These are phyloP conservation scores for Rhizophora mangle DNA, from an alignment of 345 rosid genomes.

Conservation along the genomic window DNA sequence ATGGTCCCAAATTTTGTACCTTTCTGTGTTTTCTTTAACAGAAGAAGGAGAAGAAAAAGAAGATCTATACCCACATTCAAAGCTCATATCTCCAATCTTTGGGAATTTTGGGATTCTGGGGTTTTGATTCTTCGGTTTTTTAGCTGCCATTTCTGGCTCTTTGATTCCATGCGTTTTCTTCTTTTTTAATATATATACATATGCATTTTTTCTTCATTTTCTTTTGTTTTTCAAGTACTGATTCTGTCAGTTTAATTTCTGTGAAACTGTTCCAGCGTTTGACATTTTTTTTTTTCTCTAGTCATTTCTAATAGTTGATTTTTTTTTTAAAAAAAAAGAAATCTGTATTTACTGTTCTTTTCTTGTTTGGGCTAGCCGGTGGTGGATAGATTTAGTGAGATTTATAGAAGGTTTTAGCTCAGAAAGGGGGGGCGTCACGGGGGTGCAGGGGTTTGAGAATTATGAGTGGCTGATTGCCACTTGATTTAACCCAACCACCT, in stretches of 20 bases:
- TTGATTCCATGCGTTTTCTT: neutral
- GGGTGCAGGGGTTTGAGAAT: neutral
- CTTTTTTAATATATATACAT: too few relatives aligned
- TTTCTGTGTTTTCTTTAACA: neutral
- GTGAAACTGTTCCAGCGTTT: neutral
- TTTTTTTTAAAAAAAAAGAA: too few relatives aligned
- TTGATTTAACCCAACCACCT: slow-evolving; percentile 8
- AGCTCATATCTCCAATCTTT: neutral
- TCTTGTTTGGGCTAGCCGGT: too few relatives aligned
- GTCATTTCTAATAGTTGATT: neutral
- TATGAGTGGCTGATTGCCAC: slow-evolving; percentile 8
- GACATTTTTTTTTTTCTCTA: neutral
- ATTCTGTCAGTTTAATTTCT: too few relatives aligned
- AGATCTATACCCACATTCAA: neutral
- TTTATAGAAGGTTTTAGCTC: neutral
- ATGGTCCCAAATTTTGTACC: neutral
- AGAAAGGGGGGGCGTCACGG: neutral
- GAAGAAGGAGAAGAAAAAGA: too few relatives aligned
- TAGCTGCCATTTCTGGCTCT: neutral
- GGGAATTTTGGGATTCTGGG: neutral
- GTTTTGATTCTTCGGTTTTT: neutral
- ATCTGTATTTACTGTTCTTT: too few relatives aligned
- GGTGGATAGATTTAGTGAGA: slow-evolving; percentile 1
- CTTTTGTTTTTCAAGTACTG: neutral
- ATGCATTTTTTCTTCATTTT: neutral